Evolutionary conservation across 23 red algal species (phyloP), one percentile per base, ranked within the genome.

Genomic region (Chondrus crispus): DNA sequence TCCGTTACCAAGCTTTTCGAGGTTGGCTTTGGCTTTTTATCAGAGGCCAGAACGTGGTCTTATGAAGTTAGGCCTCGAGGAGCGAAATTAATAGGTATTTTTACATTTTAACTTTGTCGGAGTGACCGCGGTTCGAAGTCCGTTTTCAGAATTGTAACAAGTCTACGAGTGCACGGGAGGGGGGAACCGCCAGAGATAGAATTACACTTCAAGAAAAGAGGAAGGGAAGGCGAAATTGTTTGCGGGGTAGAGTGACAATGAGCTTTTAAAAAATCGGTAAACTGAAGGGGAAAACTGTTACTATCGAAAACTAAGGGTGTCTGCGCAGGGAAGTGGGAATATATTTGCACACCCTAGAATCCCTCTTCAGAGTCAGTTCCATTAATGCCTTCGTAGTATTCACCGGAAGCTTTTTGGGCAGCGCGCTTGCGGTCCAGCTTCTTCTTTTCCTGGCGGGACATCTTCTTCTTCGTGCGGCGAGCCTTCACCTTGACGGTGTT

Each of bases 401-500:
- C 87, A 4, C 94, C 94, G 2, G 76, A 29, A 0, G 81, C 85
- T 52, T 91, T 96, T 62, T 96, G 94, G 1, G 94, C 94, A 5
- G 94, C 94, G n/a, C 94, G 87, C 70, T 96, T 96, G 1, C 94
- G 85, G 3, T 96, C 94, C 13, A 89, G 81, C 50, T 80, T 88
- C 93, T 96, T 96, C 53, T 90, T 84, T 33, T 96, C 77, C 82
- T 87, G 63, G 19, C 87, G 87, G 32, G 87, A 91, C 55, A 91
- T 75, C 75, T 54, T 77, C 94, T 96, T 96, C 47, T 89, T 96
- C 37, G 49, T 68, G 87, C 88, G 91, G 2, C 46, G 94, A 26
- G 19, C 72, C 51, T 80, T 71, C 30, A 96, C 82, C 87, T 96
- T 96, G 33, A 96, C 85, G 38, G 94, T 96, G 66, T 96, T 96